Evolutionary conservation across 441 rosid genomes (phyloP), one percentile per base, ranked within the genome.

Genomic region (Pelargonium cotyledonis): DNA sequence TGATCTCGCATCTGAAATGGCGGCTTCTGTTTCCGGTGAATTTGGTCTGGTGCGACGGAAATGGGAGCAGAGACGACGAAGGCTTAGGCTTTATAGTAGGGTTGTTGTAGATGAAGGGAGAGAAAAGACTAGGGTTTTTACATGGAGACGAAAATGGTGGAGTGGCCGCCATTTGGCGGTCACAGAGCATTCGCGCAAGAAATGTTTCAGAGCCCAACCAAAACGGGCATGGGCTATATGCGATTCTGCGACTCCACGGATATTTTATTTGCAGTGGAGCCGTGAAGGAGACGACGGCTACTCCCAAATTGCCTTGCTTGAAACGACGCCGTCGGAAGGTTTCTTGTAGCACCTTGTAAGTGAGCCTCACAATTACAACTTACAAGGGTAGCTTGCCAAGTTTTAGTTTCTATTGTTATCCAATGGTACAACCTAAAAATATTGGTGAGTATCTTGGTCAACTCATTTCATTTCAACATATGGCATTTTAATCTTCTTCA

Each of bases 1-100:
- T 80, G 69, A 81, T 75, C 68, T 85, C 80, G 64, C 88, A 86
- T 75, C 76, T 70, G 74, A 82, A 53, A n/a, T 8, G 57, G 41
- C 67, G 35, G 67, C 61, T 62, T 41, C 44, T 6, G 71, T 8
- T 31, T 10, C 29, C 19, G 63, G 10, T 57, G 14, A 7, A 44
- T 8, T 21, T 18, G 63, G 63, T 0, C 63, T 19, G 63, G 19
- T 38, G 41, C 35, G 35, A 2, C 35, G 35, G 35, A 29, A 29
- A 2, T 29, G 35, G 4, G 35, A 29, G 35, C 35, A 29, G 35
- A 29, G 35, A 29, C 8, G 41, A 38, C 38, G 38, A 26, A 35
- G 21, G n/a, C 19, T 8, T 5, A n/a, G 58, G 21, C 19, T 51
- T 51, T 51, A 26, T 26, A 26, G 31, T 26, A 26, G 31, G 31